These are phyloP conservation scores for Selenicereus undatus DNA, from an alignment of 148 eudicot genomes.

Conservation along the genomic window DNA sequence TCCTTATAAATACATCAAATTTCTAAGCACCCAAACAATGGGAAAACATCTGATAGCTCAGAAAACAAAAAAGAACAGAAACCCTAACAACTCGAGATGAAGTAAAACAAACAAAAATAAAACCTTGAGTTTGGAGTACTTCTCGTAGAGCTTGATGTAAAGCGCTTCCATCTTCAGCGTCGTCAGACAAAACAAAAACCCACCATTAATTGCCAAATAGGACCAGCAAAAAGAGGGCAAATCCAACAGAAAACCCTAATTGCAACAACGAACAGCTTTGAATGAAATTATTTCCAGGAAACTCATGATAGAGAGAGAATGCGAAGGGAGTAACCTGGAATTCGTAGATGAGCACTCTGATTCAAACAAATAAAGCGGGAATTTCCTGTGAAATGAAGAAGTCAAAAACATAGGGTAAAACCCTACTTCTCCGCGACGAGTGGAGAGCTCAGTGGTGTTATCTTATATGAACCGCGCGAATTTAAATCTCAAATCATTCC, in stretches of 20 bases:
- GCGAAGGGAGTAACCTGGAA: neutral
- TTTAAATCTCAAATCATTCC: no score
- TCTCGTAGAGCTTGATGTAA: slow-evolving; percentile 61
- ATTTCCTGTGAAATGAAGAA: neutral
- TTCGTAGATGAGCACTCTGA: neutral
- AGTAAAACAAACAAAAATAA: slow-evolving; percentile 1
- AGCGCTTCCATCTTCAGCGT: slow-evolving; percentile 57
- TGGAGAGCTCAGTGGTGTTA: no score
- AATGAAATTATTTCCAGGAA: neutral
- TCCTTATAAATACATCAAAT: neutral
- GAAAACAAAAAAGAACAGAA: neutral
- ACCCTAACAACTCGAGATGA: neutral
- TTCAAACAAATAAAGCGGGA: neutral
- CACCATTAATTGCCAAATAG: neutral
- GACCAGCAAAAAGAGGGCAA: neutral
- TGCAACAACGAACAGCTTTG: neutral
- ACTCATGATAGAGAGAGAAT: neutral
- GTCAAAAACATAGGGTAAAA: neutral
- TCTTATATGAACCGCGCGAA: no score
- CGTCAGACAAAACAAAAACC: neutral
- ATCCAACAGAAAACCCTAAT: slow-evolving; percentile 19
- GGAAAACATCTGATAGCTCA: neutral
- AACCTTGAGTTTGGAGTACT: slow-evolving; percentile 72
- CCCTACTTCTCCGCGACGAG: no score
- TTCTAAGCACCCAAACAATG: slow-evolving; percentile 2